These are phyloP conservation scores for Coniochaeta ligniaria DNA, from an alignment of 2,329 filamentous ascomycete genomes.

Conservation along the genomic window DNA sequence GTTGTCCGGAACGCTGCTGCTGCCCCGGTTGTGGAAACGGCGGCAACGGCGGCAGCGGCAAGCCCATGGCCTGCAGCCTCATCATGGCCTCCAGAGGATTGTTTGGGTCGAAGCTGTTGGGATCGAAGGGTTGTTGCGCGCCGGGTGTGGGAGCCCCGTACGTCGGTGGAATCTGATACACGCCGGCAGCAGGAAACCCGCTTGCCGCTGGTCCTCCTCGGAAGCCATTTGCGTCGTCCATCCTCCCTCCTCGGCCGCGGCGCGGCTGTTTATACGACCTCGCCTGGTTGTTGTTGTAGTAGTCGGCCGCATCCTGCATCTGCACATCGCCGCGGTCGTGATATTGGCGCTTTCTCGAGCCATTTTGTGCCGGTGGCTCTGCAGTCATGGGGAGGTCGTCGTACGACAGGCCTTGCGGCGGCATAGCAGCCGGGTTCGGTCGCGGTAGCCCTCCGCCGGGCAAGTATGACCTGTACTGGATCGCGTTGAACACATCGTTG, in stretches of 20 bases:
- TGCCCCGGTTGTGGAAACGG: conserved; percentile 18
- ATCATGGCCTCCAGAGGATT: conserved; percentile 50
- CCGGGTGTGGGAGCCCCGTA: conserved; percentile 1
- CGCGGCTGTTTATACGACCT: conserved; percentile 54
- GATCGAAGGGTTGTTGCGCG: not conserved
- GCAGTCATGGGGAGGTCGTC: conserved; percentile 9
- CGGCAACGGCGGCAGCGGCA: conserved; percentile 30
- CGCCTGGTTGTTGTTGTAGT: conserved; percentile 18
- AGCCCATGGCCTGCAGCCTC: conserved; percentile 52
- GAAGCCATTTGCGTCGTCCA: conserved; percentile 6
- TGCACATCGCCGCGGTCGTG: conserved; percentile 42
- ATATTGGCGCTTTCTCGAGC: conserved; percentile 45
- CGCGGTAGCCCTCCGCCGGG: conserved; percentile 41
- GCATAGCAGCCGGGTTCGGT: conserved; percentile 11
- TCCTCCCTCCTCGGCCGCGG: conserved; percentile 30
- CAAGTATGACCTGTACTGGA: conserved; percentile 54
- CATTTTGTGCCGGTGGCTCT: conserved; percentile 12
- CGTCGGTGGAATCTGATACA: not conserved
- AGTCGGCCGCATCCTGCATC: conserved; percentile 10
- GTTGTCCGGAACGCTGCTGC: conserved; percentile 5
- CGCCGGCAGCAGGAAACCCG: conserved; percentile 13
- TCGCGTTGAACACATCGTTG: conserved; percentile 60
- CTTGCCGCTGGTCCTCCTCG: conserved; percentile 8
- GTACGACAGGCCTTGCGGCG: conserved; percentile 10
- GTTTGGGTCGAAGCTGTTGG: not conserved